Evolutionary conservation across 2,329 filamentous ascomycete species (phyloP).

Genomic region (Periconia digitata): DNA sequence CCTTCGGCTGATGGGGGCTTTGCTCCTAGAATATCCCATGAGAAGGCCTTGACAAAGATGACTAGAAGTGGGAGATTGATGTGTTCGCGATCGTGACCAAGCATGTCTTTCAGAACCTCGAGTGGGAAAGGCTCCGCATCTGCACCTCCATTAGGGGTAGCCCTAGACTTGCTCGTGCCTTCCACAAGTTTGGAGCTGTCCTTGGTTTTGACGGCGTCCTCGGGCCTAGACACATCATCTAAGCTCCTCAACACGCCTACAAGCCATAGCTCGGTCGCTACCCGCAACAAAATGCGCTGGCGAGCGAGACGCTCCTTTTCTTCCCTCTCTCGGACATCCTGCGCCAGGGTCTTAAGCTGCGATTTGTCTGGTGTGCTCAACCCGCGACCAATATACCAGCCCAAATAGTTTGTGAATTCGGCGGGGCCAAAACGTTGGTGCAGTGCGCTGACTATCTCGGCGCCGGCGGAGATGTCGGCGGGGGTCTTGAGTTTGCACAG

Average conservation of each 20-base stretch:
- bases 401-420: conserved; percentile 89
- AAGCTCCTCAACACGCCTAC: conserved; percentile 84
- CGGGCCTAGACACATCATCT: conserved; percentile 66
- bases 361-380: conserved; percentile 88
- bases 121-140: conserved; percentile 90
- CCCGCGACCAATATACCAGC: conserved; percentile 88
- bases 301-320: conserved; percentile 89
- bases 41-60: conserved; percentile 92
- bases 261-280: conserved; percentile 95
- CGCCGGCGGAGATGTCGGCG: conserved; percentile 86
- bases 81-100: conserved; percentile 92
- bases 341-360: conserved; percentile 73
- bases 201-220: conserved; percentile 64
- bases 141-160: conserved; percentile 62
- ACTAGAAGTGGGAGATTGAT: conserved; percentile 88
- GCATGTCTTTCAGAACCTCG: conserved; percentile 94
- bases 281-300: conserved; percentile 81
- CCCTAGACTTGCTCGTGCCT: conserved; percentile 63
- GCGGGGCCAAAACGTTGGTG: conserved; percentile 90
- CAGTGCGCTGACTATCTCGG: conserved; percentile 91
- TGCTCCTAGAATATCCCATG: conserved; percentile 90
- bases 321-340: conserved; percentile 87
- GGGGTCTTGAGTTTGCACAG: conserved; percentile 88
- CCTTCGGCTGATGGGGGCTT: conserved; percentile 71
- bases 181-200: conserved; percentile 57